Percentiles rank a stretch among this genome's conserved stretches.
phyloP scores from a whole-genome alignment of 148 eudicot genomes.

The Dysphania ambrosioides region DNA sequence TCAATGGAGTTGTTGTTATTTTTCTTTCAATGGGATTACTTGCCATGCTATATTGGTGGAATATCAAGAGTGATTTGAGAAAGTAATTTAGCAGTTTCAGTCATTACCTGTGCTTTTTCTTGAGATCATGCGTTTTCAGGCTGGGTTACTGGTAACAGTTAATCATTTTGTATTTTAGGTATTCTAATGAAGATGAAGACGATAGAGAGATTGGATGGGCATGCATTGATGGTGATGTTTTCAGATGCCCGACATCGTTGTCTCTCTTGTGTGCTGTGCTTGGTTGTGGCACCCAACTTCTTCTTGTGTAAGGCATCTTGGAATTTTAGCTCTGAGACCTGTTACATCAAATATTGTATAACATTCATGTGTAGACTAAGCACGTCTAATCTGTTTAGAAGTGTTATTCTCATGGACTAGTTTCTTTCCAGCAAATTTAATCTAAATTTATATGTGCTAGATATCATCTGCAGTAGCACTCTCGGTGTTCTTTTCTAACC shows the following conservation, averaged over 20 bases:
- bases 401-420: background rate
- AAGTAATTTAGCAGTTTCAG: conserved; percentile 40
- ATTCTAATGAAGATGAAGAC: conserved; percentile 37
- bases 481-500: conserved; percentile 7
- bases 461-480: background rate
- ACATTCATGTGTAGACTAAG: background rate
- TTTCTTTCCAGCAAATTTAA: background rate
- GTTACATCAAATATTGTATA: background rate
- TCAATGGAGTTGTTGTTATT: conserved; percentile 52
- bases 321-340: background rate
- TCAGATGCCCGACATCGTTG: conserved; percentile 59
- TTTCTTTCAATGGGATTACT: conserved; percentile 62
- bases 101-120: conserved; percentile 16
- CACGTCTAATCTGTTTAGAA: background rate
- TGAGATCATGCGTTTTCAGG: conserved; percentile 3
- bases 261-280: conserved; percentile 65
- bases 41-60: conserved; percentile 47
- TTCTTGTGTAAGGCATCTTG: conserved; percentile 54
- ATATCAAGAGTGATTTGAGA: conserved; percentile 65
- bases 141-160: conserved; percentile 1
- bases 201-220: conserved; percentile 73
- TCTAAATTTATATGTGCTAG: background rate
- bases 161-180: conserved; percentile 27
- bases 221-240: conserved; percentile 56
- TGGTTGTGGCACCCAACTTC: conserved; percentile 74